Base-by-base conservation (phyloP, 345 rosid species). In the Ricinus communis region DNA sequence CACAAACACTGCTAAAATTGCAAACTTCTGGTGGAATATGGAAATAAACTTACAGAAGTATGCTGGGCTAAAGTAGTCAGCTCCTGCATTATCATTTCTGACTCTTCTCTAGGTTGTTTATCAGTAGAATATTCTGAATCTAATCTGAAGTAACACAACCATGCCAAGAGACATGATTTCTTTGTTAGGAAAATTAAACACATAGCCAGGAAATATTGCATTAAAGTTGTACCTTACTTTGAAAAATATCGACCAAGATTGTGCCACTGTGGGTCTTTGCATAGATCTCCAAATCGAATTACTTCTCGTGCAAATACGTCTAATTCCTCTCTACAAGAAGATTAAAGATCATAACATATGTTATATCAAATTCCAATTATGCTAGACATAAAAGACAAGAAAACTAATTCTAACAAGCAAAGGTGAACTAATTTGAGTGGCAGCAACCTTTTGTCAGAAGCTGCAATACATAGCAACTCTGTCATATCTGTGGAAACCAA, bases 181-280 rank as follows among this genome's bases (percentile, higher is more conserved):
- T 4, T 59, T 8, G 61, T 59, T 60, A 70, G 69, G 16, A 21
- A 67, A 66, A 38, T 30, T 24, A 40, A 41, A 28, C 27, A 27
- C 4, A 5, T 15, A 40, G 58, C 15, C 22, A n/a, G 21, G 62
- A 13, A 55, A 15, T 55, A 62, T 50, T 43, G 36, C 65, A 69
- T 15, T 41, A 36, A 69, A 52, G 25, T 64, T 60, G 45, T 59
- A 58, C 68, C 89, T 83, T 86, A 92, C 97, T 81, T 88, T 41
- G 85, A 73, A 82, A 95, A 86, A 76, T 81, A 87, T 72, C 93
- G 85, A 59, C 83, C 89, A 30, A 95, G 79, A 74, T 89, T 87
- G 80, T 88, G 97, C 99, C 96, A 95, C 49, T 90, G 97, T 4
- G 90, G 82, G 71, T 92, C 97, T 74, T 89, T 92, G 73, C 97